phyloP scores from a whole-genome alignment of 2,329 filamentous ascomycete species.

The Trichoderma oligosporum region DNA sequence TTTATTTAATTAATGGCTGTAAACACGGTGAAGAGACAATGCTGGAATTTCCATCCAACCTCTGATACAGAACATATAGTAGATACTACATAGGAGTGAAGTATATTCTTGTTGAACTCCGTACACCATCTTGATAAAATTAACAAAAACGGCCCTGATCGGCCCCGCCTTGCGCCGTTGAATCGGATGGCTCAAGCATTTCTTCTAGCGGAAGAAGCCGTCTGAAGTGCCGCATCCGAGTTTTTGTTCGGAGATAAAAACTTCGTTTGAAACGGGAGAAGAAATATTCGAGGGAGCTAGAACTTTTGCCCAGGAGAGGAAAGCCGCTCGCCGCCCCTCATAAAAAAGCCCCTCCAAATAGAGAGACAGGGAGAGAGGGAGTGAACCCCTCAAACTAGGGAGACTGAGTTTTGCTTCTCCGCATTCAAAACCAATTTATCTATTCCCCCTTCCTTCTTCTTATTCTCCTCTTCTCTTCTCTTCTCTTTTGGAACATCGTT shows the following conservation, averaged over 20 bases:
- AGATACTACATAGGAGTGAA: no score
- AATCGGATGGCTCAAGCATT: no score
- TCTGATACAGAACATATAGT: no score
- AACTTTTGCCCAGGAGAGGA: background rate
- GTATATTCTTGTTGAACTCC: no score
- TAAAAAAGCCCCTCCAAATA: background rate
- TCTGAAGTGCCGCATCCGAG: background rate
- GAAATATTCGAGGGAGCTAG: background rate
- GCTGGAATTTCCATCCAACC: no score
- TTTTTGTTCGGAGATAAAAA: no score
- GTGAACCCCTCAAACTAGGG: background rate
- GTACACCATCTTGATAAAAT: no score
- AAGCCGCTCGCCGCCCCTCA: background rate
- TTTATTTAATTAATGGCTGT: no score
- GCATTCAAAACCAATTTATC: background rate
- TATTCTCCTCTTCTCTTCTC: background rate
- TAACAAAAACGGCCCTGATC: background rate
- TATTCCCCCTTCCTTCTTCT: background rate
- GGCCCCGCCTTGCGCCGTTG: background rate
- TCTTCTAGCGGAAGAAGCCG: background rate
- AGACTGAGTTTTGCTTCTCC: background rate
- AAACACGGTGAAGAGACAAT: no score
- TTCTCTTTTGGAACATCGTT: no score
- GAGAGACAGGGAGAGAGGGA: no score
- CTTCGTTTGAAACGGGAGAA: no score